These are phyloP conservation scores for Blastomyces gilchristii DNA, from an alignment of 2,329 filamentous ascomycete species.

Conservation along the genomic window DNA sequence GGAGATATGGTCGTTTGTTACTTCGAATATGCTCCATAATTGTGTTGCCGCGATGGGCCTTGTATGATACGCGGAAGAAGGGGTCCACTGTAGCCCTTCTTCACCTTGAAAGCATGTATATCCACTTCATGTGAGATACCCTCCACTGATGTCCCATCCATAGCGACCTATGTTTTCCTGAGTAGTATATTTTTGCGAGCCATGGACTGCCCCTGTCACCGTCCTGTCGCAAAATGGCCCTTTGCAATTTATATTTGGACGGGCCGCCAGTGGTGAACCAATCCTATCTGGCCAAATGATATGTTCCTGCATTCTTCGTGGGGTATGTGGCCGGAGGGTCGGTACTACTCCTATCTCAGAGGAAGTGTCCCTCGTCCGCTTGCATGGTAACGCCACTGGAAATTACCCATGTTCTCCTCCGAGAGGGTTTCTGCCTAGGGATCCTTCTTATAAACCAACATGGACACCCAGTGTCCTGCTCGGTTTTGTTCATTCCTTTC, in stretches of 20 bases:
- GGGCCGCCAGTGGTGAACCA: background rate
- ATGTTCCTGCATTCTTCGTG: background rate
- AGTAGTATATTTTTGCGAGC: background rate
- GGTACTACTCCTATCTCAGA: background rate
- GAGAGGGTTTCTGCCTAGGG: background rate
- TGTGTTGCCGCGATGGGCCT: background rate
- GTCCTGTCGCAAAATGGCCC: background rate
- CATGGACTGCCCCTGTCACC: background rate
- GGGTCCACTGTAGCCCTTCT: background rate
- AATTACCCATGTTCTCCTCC: background rate
- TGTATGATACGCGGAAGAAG: background rate
- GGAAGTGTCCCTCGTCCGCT: background rate
- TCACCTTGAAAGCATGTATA: background rate
- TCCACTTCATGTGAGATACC: background rate
- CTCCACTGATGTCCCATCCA: background rate
- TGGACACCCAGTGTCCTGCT: background rate
- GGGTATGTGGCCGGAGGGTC: background rate
- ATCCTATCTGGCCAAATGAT: background rate
- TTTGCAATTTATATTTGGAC: background rate
- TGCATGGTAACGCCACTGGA: background rate
- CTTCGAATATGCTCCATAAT: background rate
- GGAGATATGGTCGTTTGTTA: background rate
- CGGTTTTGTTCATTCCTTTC: slow-evolving; percentile 2
- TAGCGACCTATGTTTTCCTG: background rate
- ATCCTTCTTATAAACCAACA: background rate